A percentile compares a stretch with the other conserved stretches of the same genome.
Evolutionary conservation across 2,329 filamentous ascomycete genomes (phyloP).

Genomic region (Aspergillus sp.): DNA sequence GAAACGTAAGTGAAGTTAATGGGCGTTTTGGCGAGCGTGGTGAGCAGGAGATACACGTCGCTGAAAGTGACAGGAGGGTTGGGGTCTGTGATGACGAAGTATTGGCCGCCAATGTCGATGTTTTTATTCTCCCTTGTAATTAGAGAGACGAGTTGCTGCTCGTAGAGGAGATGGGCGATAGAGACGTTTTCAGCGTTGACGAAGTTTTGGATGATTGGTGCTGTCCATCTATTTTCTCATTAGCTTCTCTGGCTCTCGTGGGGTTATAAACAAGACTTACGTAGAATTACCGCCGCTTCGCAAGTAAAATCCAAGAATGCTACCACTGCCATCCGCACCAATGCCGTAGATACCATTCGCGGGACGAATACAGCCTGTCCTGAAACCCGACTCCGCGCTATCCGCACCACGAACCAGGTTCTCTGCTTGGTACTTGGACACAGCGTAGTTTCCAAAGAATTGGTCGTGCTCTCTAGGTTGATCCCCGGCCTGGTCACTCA

Average conservation of each 20-base stretch:
- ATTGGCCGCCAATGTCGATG: slow-evolving; percentile 37
- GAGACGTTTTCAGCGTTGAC: slow-evolving; percentile 49
- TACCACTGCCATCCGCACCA: slow-evolving; percentile 32
- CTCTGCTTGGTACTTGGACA: slow-evolving; percentile 48
- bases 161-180: slow-evolving; percentile 48
- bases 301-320: slow-evolving; percentile 37
- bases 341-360: slow-evolving; percentile 50
- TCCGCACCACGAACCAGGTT: slow-evolving; percentile 44
- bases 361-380: slow-evolving; percentile 50
- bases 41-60: slow-evolving; percentile 26
- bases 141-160: slow-evolving; percentile 42
- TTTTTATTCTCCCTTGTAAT: slow-evolving; percentile 9
- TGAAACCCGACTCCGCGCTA: slow-evolving; percentile 32
- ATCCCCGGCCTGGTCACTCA: slow-evolving; percentile 36
- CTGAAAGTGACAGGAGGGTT: slow-evolving; percentile 37
- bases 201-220: slow-evolving; percentile 44
- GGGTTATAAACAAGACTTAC: slow-evolving; percentile 9
- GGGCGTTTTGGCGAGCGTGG: slow-evolving; percentile 24
- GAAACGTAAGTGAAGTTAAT: slow-evolving; percentile 20
- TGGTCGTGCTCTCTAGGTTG: slow-evolving; percentile 34
- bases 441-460: slow-evolving; percentile 47
- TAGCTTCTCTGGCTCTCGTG: not conserved
- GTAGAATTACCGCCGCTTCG: slow-evolving; percentile 31
- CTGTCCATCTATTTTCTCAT: slow-evolving; percentile 33
- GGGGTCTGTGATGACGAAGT: slow-evolving; percentile 47